A percentile compares a stretch with the other conserved stretches of the same genome.
Evolutionary conservation across 2,329 filamentous ascomycete species (phyloP).

Genomic region (Sarocladium strictum): DNA sequence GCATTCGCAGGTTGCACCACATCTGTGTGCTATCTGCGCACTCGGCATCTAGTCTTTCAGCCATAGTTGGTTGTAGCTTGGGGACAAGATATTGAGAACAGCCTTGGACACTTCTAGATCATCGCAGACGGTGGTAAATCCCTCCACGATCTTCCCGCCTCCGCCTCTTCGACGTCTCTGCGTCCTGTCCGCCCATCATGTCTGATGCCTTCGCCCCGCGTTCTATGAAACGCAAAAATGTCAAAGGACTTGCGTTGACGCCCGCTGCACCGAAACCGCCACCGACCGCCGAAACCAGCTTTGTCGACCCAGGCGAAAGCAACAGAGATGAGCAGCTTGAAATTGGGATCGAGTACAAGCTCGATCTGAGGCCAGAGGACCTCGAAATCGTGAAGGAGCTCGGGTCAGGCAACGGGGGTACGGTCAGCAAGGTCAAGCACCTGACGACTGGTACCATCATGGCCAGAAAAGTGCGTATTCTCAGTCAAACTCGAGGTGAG

Average conservation of each 20-base stretch:
- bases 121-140: not conserved
- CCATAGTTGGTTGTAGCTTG: not conserved
- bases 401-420: constrained; percentile 92
- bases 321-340: constrained; percentile 64
- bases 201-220: constrained; percentile 58
- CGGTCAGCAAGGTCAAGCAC: constrained; percentile 96
- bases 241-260: constrained; percentile 88
- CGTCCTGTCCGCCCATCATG: constrained; percentile 37
- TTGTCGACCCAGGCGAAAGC: constrained; percentile 48
- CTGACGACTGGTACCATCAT: constrained; percentile 91
- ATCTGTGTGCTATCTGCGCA: not conserved
- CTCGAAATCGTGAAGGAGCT: constrained; percentile 90
- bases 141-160: not conserved
- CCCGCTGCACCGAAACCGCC: constrained; percentile 67
- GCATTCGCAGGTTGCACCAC: constrained; percentile 2
- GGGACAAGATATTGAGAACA: not conserved
- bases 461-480: constrained; percentile 77
- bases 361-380: constrained; percentile 88
- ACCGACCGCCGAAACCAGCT: constrained; percentile 65
- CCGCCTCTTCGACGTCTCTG: not conserved
- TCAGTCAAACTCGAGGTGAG: not conserved
- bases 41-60: not conserved
- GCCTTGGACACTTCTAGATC: not conserved
- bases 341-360: constrained; percentile 94
- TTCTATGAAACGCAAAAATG: constrained; percentile 98